Percentiles rank a stretch among this genome's conserved stretches.
These are phyloP conservation scores for Diutina catenulata DNA, from an alignment of 1,139 yeast species.

Conservation along the genomic window DNA sequence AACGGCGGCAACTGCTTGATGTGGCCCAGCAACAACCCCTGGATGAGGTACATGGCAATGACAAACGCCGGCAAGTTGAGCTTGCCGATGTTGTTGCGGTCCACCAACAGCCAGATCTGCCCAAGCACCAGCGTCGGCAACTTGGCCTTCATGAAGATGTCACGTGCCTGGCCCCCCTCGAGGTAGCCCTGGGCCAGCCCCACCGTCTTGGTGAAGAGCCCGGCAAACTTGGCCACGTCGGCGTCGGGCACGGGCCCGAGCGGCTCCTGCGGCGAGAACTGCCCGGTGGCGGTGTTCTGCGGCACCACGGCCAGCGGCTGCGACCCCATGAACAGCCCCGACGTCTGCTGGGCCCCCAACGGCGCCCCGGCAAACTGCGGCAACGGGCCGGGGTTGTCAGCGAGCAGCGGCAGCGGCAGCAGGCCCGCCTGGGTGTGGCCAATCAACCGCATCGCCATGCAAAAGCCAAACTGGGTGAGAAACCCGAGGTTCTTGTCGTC, in stretches of 20 bases:
- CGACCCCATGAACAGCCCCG: constrained; percentile 34
- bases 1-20: constrained; percentile 57
- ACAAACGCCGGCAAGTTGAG: constrained; percentile 67
- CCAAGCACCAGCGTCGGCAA: constrained; percentile 67
- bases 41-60: constrained; percentile 92
- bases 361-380: constrained; percentile 38
- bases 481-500: constrained; percentile 81
- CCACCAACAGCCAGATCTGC: constrained; percentile 83
- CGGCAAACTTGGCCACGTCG: constrained; percentile 63
- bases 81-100: constrained; percentile 60
- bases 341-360: constrained; percentile 26
- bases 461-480: constrained; percentile 70
- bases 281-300: constrained; percentile 22
- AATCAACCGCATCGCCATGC: constrained; percentile 77
- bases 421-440: constrained; percentile 80
- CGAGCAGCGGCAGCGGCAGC: constrained; percentile 35
- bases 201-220: constrained; percentile 64
- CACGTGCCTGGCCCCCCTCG: constrained; percentile 69
- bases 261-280: constrained; percentile 22
- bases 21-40: constrained; percentile 60
- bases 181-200: constrained; percentile 38
- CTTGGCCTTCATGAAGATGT: constrained; percentile 79
- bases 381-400: constrained; percentile 45
- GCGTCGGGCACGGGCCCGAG: constrained; percentile 52
- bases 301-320: constrained; percentile 31